phyloP scores from a whole-genome alignment of 148 eudicot species.

The Camellia granthamiana region DNA sequence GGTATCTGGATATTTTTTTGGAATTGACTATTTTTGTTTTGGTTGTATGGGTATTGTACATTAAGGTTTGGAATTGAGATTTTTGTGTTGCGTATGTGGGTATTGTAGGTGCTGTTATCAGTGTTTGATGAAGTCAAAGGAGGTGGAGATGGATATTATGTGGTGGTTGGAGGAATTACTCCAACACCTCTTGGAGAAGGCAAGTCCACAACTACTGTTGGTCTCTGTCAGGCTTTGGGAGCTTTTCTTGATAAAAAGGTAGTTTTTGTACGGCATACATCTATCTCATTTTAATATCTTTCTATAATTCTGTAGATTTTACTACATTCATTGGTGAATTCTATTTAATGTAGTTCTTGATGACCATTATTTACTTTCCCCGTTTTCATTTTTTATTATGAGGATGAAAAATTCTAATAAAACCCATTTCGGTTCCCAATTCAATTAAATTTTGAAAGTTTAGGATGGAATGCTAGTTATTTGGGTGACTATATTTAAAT shows the following conservation, averaged over 20 bases:
- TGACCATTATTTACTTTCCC: neutral
- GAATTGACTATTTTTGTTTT: neutral
- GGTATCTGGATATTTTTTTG: constrained; percentile 16
- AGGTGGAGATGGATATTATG: constrained; percentile 78
- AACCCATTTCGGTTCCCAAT: neutral
- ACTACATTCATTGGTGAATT: neutral
- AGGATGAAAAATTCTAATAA: neutral
- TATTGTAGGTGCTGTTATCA: constrained; percentile 69
- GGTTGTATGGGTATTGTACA: neutral
- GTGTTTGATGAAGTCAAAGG: constrained; percentile 71
- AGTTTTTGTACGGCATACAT: neutral
- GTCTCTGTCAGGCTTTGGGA: constrained; percentile 95
- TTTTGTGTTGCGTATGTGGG: constrained; percentile 12
- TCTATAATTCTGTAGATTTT: neutral
- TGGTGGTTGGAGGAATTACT: constrained; percentile 96
- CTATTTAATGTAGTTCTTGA: neutral
- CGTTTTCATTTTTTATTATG: neutral
- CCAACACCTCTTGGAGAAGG: constrained; percentile 99
- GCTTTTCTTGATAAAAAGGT: constrained; percentile 98
- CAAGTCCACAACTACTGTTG: constrained; percentile 97
- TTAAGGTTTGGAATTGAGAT: constrained; percentile 11
- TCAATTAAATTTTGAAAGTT: neutral
- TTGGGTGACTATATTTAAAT: neutral
- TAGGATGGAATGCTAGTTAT: neutral
- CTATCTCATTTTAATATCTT: neutral